Evolutionary conservation across 495 filamentous ascomycete genomes (phyloP).

Genomic region (Glonium stellatum): DNA sequence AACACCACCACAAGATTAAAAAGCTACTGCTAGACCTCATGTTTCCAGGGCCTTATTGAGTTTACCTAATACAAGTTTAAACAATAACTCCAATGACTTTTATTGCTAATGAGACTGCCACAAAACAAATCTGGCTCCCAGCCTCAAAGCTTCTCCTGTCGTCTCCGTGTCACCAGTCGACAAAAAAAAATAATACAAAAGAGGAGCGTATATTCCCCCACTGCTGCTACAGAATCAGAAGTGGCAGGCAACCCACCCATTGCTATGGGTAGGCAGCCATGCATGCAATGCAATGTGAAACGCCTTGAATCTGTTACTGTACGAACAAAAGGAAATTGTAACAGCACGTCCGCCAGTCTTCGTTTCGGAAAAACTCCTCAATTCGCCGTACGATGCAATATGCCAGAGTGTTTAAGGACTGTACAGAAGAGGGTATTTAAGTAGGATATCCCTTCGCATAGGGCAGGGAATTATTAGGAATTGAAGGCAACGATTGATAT

Average conservation of each 20-base stretch:
- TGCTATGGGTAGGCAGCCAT: neutral
- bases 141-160: neutral
- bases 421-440: neutral
- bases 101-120: neutral
- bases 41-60: too few species aligned
- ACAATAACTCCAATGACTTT: too few species aligned
- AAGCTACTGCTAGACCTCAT: too few species aligned
- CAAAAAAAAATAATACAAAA: neutral
- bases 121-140: neutral
- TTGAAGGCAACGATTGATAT: neutral
- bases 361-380: neutral
- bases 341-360: neutral
- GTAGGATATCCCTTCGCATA: neutral
- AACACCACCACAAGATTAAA: too few species aligned
- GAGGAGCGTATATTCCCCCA: neutral
- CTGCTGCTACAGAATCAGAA: neutral
- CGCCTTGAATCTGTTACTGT: neutral
- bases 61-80: too few species aligned
- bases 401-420: neutral
- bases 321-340: neutral
- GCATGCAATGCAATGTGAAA: neutral
- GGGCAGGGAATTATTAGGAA: neutral
- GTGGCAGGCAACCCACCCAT: neutral
- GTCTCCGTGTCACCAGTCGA: neutral
- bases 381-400: slow-evolving; percentile 1